phyloP scores from a whole-genome alignment of 192 early-diverging fungal species.

The Chytriomyces hyalinus region DNA sequence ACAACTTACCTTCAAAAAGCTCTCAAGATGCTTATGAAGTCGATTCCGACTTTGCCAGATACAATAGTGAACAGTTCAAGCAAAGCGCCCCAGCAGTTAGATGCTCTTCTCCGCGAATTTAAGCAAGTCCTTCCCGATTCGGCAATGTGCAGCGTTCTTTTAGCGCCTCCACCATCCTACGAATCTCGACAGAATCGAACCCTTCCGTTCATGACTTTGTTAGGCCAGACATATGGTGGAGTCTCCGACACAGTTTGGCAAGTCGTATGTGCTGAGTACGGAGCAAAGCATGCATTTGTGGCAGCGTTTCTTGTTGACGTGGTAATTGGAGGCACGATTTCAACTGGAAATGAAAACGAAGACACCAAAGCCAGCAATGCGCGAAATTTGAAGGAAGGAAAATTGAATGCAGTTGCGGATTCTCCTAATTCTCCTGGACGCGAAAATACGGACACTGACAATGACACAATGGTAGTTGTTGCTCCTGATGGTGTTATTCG shows the following conservation, averaged over 20 bases:
- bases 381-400: not conserved
- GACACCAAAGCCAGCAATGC: not conserved
- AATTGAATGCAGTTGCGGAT: not conserved
- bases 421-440: not conserved
- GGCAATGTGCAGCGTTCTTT: not conserved
- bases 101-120: constrained; percentile 8
- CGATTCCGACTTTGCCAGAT: not conserved
- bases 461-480: constrained; percentile 25
- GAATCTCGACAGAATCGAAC: constrained; percentile 1
- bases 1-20: not conserved
- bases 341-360: not conserved
- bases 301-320: constrained; percentile 30
- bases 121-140: not conserved
- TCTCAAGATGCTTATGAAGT: constrained; percentile 4
- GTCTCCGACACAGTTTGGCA: constrained; percentile 29
- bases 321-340: constrained; percentile 36
- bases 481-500: constrained; percentile 29
- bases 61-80: not conserved
- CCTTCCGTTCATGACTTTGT: constrained; percentile 23
- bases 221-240: constrained; percentile 20
- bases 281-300: constrained; percentile 32
- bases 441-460: not conserved
- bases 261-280: constrained; percentile 29
- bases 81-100: constrained; percentile 7
- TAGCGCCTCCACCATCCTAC: constrained; percentile 12